Evolutionary conservation across 2,329 filamentous ascomycete species (phyloP).

Genomic region (Bimuria novae-zelandiae): DNA sequence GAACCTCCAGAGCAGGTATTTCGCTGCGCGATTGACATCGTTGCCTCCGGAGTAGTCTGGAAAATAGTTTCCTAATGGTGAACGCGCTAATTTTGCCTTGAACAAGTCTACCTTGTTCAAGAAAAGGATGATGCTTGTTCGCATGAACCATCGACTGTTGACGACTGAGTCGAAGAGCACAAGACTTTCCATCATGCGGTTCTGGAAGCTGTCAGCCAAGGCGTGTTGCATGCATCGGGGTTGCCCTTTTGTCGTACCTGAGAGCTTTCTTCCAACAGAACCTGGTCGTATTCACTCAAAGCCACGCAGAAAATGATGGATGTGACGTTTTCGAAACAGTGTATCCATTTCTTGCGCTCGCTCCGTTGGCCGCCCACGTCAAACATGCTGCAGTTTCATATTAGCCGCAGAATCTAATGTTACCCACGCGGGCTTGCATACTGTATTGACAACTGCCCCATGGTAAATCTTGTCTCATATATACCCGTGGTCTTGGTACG

Average conservation of each 20-base stretch:
- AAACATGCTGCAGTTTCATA: conserved; percentile 77
- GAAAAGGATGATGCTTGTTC: conserved; percentile 97
- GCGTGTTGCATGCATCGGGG: conserved; percentile 6
- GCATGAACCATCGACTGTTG: conserved; percentile 98
- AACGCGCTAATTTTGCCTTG: conserved; percentile 88
- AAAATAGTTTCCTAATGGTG: conserved; percentile 92
- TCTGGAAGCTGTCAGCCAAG: conserved; percentile 59
- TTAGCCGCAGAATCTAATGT: conserved; percentile 29
- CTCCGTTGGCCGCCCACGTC: conserved; percentile 96
- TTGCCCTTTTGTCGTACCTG: conserved; percentile 67
- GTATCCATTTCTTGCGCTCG: conserved; percentile 99
- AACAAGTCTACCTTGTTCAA: conserved; percentile 99
- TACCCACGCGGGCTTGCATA: conserved; percentile 56
- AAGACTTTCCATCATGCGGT: conserved; percentile 99
- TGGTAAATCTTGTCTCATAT: conserved; percentile 97
- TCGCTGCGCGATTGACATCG: conserved; percentile 96
- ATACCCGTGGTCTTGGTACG: conserved; percentile 99
- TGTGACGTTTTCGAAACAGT: conserved; percentile 99
- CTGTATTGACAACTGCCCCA: conserved; percentile 99
- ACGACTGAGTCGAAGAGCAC: conserved; percentile 97
- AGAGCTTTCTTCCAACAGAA: conserved; percentile 93
- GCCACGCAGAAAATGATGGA: conserved; percentile 99
- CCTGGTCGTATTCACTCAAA: conserved; percentile 97
- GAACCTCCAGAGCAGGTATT: conserved; percentile 97
- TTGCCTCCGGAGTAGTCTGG: conserved; percentile 97